Evolutionary conservation across 257 asterid species (phyloP).

Genomic region (Hygrophila difformis): DNA sequence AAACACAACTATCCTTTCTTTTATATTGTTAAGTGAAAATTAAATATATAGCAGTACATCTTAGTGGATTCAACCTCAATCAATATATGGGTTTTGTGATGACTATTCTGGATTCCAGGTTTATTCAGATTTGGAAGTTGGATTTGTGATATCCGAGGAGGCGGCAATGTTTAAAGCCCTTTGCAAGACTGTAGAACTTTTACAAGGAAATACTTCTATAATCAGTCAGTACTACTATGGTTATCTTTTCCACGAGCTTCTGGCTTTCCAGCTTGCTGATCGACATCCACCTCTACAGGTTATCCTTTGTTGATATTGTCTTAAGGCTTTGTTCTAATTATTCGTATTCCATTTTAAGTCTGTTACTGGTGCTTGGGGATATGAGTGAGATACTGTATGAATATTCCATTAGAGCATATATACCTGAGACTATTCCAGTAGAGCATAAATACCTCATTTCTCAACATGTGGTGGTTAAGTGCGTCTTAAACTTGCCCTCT

Average conservation of each 20-base stretch:
- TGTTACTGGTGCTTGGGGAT: too few species aligned
- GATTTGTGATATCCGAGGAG: conserved; percentile 90
- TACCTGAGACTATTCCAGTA: too few species aligned
- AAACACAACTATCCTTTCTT: neutral
- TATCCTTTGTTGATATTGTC: conserved; percentile 19
- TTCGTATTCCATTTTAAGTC: too few species aligned
- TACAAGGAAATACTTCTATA: conserved; percentile 86
- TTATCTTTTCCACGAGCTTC: conserved; percentile 87
- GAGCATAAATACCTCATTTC: too few species aligned
- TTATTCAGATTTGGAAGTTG: conserved; percentile 90
- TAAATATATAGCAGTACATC: neutral
- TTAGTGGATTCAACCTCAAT: neutral
- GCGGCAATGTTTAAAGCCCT: conserved; percentile 56
- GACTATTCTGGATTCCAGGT: conserved; percentile 41
- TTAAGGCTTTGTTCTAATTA: too few species aligned
- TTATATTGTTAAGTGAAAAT: conserved; percentile 1
- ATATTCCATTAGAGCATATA: too few species aligned
- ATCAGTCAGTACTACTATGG: conserved; percentile 96
- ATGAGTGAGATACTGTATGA: too few species aligned
- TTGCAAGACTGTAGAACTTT: conserved; percentile 76
- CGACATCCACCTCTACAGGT: conserved; percentile 83
- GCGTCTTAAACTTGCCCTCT: too few species aligned
- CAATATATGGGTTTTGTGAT: conserved; percentile 6
- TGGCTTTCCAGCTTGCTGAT: conserved; percentile 92
- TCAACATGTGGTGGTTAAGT: too few species aligned